Base-by-base conservation (phyloP, 208 protist species). In the Trypanosoma grayi region DNA sequence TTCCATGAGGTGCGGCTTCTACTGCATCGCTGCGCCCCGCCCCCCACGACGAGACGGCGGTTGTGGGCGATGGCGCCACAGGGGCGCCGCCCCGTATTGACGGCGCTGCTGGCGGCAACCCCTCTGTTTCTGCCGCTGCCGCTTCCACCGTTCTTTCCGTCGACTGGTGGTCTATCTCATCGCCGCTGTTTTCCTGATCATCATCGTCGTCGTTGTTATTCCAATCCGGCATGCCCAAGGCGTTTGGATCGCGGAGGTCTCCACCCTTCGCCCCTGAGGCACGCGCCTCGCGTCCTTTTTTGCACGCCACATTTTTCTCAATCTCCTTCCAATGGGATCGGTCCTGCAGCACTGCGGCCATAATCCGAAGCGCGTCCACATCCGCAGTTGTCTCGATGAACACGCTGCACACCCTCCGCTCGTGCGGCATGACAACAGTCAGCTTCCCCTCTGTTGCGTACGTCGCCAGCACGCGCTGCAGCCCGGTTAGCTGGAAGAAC, bases 311-410 rank as follows among this genome's bases (percentile, higher is more conserved):
- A 61, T 91, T 88, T 24, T 60, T 61, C 62, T 94, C 84, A 44
- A 94, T 84, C 20, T 65, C 41, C n/a, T 36, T 36, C 84, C 84
- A 90, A 34, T 40, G 66, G 10, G 40, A 33, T 39, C 65, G 61
- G 55, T 91, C 77, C 57, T 81, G 76, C 45, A 94, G 65, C 7
- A 80, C 39, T 0, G 64, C 76, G 3, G 84, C 83, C 84, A 94
- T 94, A 43, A 77, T 72, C 13, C 53, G 48, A 27, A 94, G 62
- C 61, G 67, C 81, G 28, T 83, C 70, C 2, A 91, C 45, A 60
- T 94, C 87, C 0, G 46, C 54, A 13, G 24, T 50, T 0, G 87
- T 90, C 25, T 89, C 77, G 59, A 94, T 85, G 52, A 90, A 79
- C 16, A 94, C 62, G 36, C 68, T 87, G 56, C 81, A 89, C 47